A percentile compares a stretch with the other conserved stretches of the same genome.
These are phyloP conservation scores for Kazachstania taianensis DNA, from an alignment of 805 yeast genomes.

Conservation along the genomic window DNA sequence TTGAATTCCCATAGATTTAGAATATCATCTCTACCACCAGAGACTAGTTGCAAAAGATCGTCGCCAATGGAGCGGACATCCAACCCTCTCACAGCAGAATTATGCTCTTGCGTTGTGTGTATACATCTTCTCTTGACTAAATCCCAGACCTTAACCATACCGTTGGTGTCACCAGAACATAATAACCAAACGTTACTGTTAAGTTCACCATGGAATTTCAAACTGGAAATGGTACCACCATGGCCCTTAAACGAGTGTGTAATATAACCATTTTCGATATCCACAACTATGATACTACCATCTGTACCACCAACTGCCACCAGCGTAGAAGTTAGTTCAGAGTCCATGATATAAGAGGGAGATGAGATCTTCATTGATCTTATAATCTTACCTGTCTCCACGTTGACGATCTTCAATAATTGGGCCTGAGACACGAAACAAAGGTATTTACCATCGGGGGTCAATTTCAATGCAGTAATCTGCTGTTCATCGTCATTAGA, in stretches of 20 bases:
- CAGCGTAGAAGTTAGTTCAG: conserved; percentile 73
- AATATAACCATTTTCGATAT: conserved; percentile 72
- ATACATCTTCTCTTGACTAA: conserved; percentile 59
- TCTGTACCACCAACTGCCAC: conserved; percentile 94
- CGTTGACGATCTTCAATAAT: conserved; percentile 55
- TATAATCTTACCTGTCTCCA: conserved; percentile 27
- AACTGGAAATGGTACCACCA: conserved; percentile 74
- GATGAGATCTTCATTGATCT: conserved; percentile 56
- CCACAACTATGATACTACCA: conserved; percentile 87
- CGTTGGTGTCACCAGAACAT: conserved; percentile 59
- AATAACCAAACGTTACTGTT: conserved; percentile 67
- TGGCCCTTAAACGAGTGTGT: conserved; percentile 93
- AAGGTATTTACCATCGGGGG: conserved; percentile 64
- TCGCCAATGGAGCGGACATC: conserved; percentile 36
- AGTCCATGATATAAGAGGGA: conserved; percentile 69
- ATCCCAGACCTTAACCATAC: conserved; percentile 52
- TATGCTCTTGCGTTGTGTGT: conserved; percentile 61
- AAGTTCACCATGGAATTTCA: conserved; percentile 63
- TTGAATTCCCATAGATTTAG: conserved; percentile 42
- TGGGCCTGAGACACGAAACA: conserved; percentile 78
- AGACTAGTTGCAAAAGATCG: conserved; percentile 45
- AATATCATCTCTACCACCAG: conserved; percentile 87
- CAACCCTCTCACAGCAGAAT: conserved; percentile 77
- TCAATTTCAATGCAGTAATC: conserved; percentile 61
- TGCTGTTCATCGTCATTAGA: conserved; percentile 78